Percentiles rank a stretch among this genome's conserved stretches.
Conservation (phyloP, 2,329 filamentous ascomycete genomes). For the Aspergillus melleus region DNA sequence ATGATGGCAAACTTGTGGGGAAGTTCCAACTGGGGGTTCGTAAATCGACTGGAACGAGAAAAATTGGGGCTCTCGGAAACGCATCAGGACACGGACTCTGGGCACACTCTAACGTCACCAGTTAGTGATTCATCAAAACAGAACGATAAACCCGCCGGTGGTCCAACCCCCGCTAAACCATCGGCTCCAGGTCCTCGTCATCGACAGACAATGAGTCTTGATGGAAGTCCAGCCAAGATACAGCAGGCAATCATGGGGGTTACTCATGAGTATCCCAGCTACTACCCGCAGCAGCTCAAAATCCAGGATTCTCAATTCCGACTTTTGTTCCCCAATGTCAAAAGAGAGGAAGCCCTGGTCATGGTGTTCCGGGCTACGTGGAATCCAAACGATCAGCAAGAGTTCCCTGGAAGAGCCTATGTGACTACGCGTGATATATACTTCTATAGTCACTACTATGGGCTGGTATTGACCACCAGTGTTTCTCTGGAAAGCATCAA, state of each 20-base stretch:
- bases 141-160: slow-evolving; percentile 18
- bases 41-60: slow-evolving; percentile 61
- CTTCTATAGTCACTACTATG: slow-evolving; percentile 95
- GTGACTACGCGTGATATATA: slow-evolving; percentile 86
- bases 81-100: slow-evolving; percentile 18
- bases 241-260: slow-evolving; percentile 34
- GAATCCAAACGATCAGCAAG: slow-evolving; percentile 72
- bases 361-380: slow-evolving; percentile 92
- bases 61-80: slow-evolving; percentile 43
- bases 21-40: slow-evolving; percentile 74
- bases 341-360: slow-evolving; percentile 76
- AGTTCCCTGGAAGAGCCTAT: slow-evolving; percentile 82
- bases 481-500: slow-evolving; percentile 74
- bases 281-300: slow-evolving; percentile 79
- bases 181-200: slow-evolving; percentile 41
- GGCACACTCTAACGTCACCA: slow-evolving; percentile 21
- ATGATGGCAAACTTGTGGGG: slow-evolving; percentile 95
- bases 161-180: slow-evolving; percentile 25
- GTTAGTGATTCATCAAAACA: slow-evolving; percentile 28
- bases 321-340: slow-evolving; percentile 80
- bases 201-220: slow-evolving; percentile 59
- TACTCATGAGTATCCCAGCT: slow-evolving; percentile 62
- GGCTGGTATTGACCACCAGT: slow-evolving; percentile 79
- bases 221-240: slow-evolving; percentile 42
- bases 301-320: slow-evolving; percentile 92